These are phyloP conservation scores for Hypoxylon lenormandii DNA, from an alignment of 495 filamentous ascomycete genomes.

Conservation along the genomic window DNA sequence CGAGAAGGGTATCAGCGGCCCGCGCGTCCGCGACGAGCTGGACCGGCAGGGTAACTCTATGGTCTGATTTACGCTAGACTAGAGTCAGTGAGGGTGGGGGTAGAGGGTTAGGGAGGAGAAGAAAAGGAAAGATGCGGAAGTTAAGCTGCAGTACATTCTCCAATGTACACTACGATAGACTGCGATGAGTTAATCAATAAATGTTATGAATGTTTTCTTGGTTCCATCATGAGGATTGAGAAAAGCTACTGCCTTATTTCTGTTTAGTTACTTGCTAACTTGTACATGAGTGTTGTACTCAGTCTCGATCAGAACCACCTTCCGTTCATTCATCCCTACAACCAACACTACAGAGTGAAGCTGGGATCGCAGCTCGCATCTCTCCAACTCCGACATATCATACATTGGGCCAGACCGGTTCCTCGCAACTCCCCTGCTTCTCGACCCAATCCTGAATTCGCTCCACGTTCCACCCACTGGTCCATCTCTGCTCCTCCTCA, in stretches of 20 bases:
- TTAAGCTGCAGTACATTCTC: background rate
- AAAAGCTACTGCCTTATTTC: background rate
- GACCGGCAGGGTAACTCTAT: slow-evolving; percentile 39
- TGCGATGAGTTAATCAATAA: background rate
- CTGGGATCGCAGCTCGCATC: background rate
- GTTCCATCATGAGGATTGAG: too few relatives aligned
- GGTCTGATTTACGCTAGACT: slow-evolving; percentile 11
- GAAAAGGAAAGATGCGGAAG: background rate
- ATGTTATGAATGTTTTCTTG: too few relatives aligned
- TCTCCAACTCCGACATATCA: background rate
- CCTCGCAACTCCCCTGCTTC: slow-evolving; percentile 46
- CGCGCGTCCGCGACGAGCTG: slow-evolving; percentile 33
- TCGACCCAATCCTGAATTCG: slow-evolving; percentile 52
- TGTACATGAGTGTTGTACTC: too few relatives aligned
- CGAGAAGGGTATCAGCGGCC: slow-evolving; percentile 37
- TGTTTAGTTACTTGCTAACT: background rate
- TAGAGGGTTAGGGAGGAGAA: background rate
- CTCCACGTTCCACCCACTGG: slow-evolving; percentile 56
- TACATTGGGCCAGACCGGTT: slow-evolving; percentile 53
- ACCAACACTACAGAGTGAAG: too few relatives aligned
- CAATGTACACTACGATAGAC: background rate
- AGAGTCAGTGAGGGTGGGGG: background rate
- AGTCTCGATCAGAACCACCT: too few relatives aligned
- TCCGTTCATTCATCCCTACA: too few relatives aligned
- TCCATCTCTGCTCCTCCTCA: slow-evolving; percentile 26